Conservation (phyloP, 345 rosid genomes). For the Salix koriyanagi region DNA sequence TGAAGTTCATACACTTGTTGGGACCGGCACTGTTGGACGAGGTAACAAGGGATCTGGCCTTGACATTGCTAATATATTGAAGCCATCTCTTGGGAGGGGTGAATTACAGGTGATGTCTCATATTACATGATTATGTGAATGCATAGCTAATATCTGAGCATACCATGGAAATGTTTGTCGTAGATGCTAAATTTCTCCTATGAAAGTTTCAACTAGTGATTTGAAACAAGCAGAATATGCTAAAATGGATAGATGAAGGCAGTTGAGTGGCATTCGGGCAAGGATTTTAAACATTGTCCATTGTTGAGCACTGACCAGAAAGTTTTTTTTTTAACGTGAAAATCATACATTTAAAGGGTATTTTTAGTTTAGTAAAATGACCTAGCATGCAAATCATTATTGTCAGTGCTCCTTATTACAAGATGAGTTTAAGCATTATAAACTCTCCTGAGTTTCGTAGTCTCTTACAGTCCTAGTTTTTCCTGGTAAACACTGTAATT, state of each 20-base stretch:
- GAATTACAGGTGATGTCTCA: conserved; percentile 66
- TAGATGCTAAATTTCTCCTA: not conserved
- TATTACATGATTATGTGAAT: conserved; percentile 4
- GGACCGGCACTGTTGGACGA: conserved; percentile 85
- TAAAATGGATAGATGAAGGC: not conserved
- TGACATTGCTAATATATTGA: conserved; percentile 89
- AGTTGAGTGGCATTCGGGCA: not conserved
- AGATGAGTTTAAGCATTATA: not conserved
- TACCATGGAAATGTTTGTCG: not conserved
- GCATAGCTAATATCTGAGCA: not conserved
- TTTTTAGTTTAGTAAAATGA: not conserved
- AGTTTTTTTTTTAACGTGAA: not conserved
- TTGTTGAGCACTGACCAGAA: not conserved
- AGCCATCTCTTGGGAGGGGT: conserved; percentile 94
- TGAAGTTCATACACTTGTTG: conserved; percentile 91
- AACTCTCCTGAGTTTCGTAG: not conserved
- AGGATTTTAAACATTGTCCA: not conserved
- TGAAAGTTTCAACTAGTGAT: not conserved
- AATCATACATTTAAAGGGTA: not conserved
- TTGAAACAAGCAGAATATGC: not conserved
- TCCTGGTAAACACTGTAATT: not conserved
- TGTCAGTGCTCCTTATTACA: not conserved
- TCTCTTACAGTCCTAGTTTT: not conserved
- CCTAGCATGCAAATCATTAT: not conserved
- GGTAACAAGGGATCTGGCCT: conserved; percentile 94